Evolutionary conservation across 2,329 filamentous ascomycete species (phyloP), one percentile per base, ranked within the genome.

Genomic region (Podosphaera xanthii): DNA sequence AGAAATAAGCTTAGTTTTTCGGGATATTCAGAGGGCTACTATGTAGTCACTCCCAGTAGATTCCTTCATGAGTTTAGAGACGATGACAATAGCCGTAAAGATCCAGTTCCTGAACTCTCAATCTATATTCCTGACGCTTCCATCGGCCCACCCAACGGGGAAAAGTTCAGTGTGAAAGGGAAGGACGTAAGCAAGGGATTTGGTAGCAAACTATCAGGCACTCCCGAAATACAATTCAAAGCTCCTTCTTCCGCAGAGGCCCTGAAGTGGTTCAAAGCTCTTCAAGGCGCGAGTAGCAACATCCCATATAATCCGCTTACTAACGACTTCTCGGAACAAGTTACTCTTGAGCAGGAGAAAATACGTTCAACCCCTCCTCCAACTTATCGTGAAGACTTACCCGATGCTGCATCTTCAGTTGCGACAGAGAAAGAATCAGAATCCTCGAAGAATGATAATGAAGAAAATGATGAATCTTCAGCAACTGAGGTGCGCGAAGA

Each of bases 21-120:
- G 72, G 84, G 85, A 60, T 92, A 87, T 71, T 83, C 81, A 63
- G 80, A 86, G 0, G 81, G 80, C 59, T 95, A 94, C 76, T 98
- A 95, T 69, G 91, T 92, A 60, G 81, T 97, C 55, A 94, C 89
- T 0, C 86, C 88, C 0, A 80, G 86, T 60, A 88, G 87, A 67
- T 98, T 84, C 73, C 74, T 98, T 60, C 92, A 98, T 73, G 90
- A 96, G 71, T 98, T 94, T 77, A 94, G 94, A 73, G 89, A 94
- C 67, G 85, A 87, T 69, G 91, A 97, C 67, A 78, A 82, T 67
- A 65, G 77, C 58, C 76, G 77, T 55, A 73, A 80, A 66, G 87
- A 94, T 62, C 87, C 88, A 8, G 77, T 79, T 60, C 91, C 92
- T 0, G 91, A 98, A 70, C 75, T 92, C 48, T 92, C 86, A 12